phyloP scores from a whole-genome alignment of 1,284 basidiomycete species.

The Flammula alnicola region DNA sequence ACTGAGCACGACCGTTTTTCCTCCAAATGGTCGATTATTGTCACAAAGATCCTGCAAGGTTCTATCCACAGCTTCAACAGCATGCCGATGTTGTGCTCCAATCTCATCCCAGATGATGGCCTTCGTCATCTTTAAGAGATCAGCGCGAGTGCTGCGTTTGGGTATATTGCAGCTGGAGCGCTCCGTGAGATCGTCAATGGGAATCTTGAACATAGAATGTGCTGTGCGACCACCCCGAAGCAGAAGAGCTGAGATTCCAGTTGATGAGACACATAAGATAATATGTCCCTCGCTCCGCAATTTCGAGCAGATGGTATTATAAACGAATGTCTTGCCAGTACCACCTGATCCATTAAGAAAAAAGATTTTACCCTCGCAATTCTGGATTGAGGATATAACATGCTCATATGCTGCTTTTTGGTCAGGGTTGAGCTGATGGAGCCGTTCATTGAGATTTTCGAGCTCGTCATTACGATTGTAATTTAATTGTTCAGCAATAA shows the following conservation, averaged over 20 bases:
- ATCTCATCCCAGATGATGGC: no score
- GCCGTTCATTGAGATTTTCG: constrained; percentile 12
- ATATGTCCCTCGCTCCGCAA: constrained; percentile 31
- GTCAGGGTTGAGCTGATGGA: constrained; percentile 36
- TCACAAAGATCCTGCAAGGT: no score
- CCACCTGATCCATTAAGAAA: constrained; percentile 51
- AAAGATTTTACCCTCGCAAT: constrained; percentile 33
- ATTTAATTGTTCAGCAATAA: constrained; percentile 40
- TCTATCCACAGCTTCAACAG: no score
- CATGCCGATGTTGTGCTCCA: no score
- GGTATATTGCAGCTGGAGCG: no score
- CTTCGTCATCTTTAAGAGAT: no score
- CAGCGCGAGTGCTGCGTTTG: no score
- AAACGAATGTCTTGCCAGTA: constrained; percentile 51
- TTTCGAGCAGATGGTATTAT: constrained; percentile 38
- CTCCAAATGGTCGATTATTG: no score
- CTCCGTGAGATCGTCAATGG: neutral
- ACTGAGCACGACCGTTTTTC: no score
- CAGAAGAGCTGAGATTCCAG: constrained; percentile 48
- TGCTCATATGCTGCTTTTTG: constrained; percentile 37
- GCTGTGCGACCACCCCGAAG: constrained; percentile 38
- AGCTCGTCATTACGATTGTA: constrained; percentile 32
- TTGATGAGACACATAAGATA: constrained; percentile 47
- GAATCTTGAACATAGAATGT: constrained; percentile 15
- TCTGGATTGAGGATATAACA: constrained; percentile 33